phyloP scores from a whole-genome alignment of 106 monocot species.

The Alisma plantagoaquatica region DNA sequence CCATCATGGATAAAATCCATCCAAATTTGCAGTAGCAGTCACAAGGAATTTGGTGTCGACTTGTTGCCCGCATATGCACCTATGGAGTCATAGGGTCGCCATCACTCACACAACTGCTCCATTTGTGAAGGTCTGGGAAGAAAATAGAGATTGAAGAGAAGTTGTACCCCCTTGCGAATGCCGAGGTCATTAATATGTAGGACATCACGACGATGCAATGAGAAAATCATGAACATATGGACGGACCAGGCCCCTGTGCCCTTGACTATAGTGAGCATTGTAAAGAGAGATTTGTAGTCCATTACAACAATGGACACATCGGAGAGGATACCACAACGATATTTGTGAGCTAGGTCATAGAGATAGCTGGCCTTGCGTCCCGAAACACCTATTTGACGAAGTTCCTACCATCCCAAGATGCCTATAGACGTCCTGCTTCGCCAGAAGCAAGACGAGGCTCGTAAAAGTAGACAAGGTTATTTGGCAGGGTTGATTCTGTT shows the following conservation, averaged over 20 bases:
- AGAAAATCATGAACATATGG: background rate
- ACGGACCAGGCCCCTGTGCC: background rate
- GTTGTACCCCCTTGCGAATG: background rate
- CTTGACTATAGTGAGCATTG: background rate
- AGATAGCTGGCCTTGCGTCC: background rate
- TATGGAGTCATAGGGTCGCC: background rate
- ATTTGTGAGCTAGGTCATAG: background rate
- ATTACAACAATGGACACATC: background rate
- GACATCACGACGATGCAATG: background rate
- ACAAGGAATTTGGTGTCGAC: no score
- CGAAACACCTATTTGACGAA: background rate
- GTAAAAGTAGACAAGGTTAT: no score
- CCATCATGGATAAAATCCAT: no score
- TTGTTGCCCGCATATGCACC: no score
- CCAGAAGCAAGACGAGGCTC: no score
- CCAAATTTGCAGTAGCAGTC: no score
- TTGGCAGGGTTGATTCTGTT: constrained; percentile 59
- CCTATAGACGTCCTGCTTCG: no score
- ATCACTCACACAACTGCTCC: background rate
- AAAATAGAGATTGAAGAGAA: background rate
- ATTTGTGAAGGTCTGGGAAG: background rate
- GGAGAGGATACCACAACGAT: background rate
- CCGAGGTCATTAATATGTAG: background rate
- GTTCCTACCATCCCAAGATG: background rate
- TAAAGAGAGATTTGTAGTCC: background rate